Evolutionary conservation across 768 basidiomycete species (phyloP).

Genomic region (Amanita pseudoporphyria): DNA sequence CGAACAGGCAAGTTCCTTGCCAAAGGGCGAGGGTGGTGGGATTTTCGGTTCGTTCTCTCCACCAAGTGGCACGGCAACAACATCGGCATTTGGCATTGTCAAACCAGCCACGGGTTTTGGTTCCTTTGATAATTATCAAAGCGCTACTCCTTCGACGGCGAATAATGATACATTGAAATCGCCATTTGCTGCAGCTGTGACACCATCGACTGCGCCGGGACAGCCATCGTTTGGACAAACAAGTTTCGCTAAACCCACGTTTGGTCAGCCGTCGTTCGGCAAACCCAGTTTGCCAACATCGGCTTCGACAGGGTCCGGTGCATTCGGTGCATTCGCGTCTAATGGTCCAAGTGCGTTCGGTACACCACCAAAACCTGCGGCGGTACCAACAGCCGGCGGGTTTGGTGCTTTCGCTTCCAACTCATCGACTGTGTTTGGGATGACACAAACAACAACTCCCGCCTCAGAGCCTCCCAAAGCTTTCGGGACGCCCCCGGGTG

Average conservation of each 20-base stretch:
- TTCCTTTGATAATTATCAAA: constrained; percentile 5
- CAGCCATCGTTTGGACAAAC: constrained; percentile 26
- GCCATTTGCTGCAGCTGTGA: background rate
- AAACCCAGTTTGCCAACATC: constrained; percentile 7
- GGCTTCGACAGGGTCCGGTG: background rate
- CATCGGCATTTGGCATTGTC: constrained; percentile 20
- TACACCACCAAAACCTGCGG: constrained; percentile 6
- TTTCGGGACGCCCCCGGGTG: background rate
- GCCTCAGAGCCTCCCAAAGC: constrained; percentile 1
- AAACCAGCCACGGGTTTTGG: constrained; percentile 18
- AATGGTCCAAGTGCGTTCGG: constrained; percentile 9
- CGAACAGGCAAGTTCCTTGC: constrained; percentile 17
- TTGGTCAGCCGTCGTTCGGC: constrained; percentile 23
- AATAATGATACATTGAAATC: constrained; percentile 6
- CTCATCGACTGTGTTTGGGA: constrained; percentile 7
- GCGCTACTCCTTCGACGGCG: background rate
- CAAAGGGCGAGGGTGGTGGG: constrained; percentile 15
- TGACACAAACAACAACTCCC: background rate
- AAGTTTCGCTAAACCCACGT: constrained; percentile 14
- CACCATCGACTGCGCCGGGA: constrained; percentile 20
- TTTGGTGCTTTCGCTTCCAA: constrained; percentile 15
- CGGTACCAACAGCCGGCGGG: constrained; percentile 5
- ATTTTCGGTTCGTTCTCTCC: constrained; percentile 30
- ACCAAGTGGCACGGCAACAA: constrained; percentile 13
- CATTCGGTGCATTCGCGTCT: constrained; percentile 8